Conservation (phyloP, 805 yeast species). For the Suhomyces sp. region DNA sequence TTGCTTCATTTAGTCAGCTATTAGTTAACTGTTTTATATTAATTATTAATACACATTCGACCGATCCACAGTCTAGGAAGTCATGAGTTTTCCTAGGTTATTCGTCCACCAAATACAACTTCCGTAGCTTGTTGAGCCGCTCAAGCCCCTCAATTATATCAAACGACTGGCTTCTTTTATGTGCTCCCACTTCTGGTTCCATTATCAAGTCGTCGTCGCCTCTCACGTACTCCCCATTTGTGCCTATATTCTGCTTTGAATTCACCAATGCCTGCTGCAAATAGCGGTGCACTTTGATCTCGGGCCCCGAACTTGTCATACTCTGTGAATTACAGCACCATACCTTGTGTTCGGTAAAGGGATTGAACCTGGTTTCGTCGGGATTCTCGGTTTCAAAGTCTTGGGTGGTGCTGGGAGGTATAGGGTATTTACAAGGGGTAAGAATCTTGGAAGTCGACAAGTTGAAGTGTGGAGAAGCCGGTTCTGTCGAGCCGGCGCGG, state of each 20-base stretch:
- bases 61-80: not conserved
- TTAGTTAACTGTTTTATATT: not conserved
- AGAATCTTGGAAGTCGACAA: conserved; percentile 23
- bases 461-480: conserved; percentile 6
- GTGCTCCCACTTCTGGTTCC: not conserved
- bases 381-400: conserved; percentile 11
- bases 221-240: conserved; percentile 21
- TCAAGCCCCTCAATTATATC: conserved; percentile 35
- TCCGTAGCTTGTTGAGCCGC: conserved; percentile 31
- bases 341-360: conserved; percentile 28
- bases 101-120: conserved; percentile 27
- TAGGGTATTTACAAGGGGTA: conserved; percentile 31
- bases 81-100: not conserved
- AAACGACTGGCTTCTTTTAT: conserved; percentile 20
- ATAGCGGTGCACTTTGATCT: conserved; percentile 15
- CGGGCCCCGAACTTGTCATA: conserved; percentile 9
- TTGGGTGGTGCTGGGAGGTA: not conserved
- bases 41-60: not conserved
- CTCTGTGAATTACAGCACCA: conserved; percentile 31
- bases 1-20: no score
- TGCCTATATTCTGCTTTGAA: conserved; percentile 23
- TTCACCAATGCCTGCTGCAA: conserved; percentile 19
- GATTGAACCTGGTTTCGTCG: conserved; percentile 17
- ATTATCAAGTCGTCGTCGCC: conserved; percentile 8
- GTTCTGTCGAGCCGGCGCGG: not conserved